phyloP scores from a whole-genome alignment of 768 basidiomycete species.

The Daedaleopsis nitida region DNA sequence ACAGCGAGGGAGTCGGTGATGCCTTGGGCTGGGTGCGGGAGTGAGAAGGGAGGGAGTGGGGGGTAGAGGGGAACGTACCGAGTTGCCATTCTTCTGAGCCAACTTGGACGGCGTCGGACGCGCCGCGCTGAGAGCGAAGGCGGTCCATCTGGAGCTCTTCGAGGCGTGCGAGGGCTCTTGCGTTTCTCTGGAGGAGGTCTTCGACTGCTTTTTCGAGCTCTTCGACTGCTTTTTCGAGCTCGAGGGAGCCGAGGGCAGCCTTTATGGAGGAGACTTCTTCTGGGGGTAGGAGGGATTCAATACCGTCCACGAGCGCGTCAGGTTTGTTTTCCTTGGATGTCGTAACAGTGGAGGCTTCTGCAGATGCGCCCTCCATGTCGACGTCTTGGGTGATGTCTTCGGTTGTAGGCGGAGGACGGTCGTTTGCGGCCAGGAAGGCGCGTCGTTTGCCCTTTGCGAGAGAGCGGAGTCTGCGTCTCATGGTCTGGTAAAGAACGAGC shows the following conservation, averaged over 20 bases:
- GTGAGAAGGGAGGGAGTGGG: background rate
- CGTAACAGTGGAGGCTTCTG: conserved; percentile 13
- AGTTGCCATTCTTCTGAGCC: conserved; percentile 84
- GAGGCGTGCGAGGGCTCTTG: conserved; percentile 60
- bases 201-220: conserved; percentile 71
- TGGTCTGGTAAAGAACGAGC: conserved; percentile 53
- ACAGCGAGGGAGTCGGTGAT: conserved; percentile 71
- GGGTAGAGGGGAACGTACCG: conserved; percentile 49
- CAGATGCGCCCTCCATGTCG: conserved; percentile 18
- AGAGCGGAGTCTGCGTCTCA: conserved; percentile 37
- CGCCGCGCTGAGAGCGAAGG: conserved; percentile 47
- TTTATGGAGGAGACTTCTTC: conserved; percentile 62
- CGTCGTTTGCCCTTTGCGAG: conserved; percentile 30
- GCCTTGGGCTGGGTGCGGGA: conserved; percentile 56
- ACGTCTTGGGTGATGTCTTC: conserved; percentile 9
- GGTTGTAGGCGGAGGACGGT: background rate
- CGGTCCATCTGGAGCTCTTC: conserved; percentile 66
- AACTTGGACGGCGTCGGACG: conserved; percentile 50
- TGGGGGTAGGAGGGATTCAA: conserved; percentile 57
- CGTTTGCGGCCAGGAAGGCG: conserved; percentile 14
- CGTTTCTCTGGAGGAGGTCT: conserved; percentile 67
- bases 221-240: conserved; percentile 70
- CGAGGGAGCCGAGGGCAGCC: conserved; percentile 56
- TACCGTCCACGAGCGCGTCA: conserved; percentile 35
- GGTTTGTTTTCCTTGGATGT: conserved; percentile 28